Conservation (phyloP, 768 basidiomycete genomes). For the Coprinopsis sp. region DNA sequence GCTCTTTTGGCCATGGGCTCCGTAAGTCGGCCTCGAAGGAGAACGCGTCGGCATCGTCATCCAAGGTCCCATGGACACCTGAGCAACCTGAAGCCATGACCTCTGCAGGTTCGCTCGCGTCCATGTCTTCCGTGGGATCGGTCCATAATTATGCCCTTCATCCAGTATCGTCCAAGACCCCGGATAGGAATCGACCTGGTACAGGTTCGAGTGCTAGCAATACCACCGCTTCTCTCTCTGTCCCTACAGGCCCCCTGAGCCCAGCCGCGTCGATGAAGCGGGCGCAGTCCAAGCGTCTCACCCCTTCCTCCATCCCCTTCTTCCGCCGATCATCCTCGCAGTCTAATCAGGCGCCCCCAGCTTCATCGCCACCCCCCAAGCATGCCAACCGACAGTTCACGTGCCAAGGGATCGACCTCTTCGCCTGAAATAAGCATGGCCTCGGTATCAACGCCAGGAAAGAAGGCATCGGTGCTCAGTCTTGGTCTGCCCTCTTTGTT, state of each 20-base stretch:
- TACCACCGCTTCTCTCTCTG: slow-evolving; percentile 49
- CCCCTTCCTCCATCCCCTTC: slow-evolving; percentile 91
- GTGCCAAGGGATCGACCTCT: slow-evolving; percentile 41
- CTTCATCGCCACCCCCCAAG: slow-evolving; percentile 53
- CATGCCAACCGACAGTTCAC: slow-evolving; percentile 38
- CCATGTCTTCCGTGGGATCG: slow-evolving; percentile 71
- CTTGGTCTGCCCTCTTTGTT: slow-evolving; percentile 77
- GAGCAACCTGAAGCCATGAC: slow-evolving; percentile 72
- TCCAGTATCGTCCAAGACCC: slow-evolving; percentile 52
- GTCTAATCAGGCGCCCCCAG: slow-evolving; percentile 63
- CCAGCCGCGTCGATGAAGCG: slow-evolving; percentile 67
- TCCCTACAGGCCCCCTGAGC: slow-evolving; percentile 61
- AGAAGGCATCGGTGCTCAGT: slow-evolving; percentile 81
- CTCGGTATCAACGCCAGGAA: slow-evolving; percentile 54
- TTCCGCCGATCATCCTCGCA: slow-evolving; percentile 90
- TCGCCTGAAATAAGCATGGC: slow-evolving; percentile 52
- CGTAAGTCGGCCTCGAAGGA: slow-evolving; percentile 72
- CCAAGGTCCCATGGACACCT: slow-evolving; percentile 59
- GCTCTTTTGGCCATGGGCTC: slow-evolving; percentile 60
- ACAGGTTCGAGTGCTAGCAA: slow-evolving; percentile 76
- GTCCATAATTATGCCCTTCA: slow-evolving; percentile 40
- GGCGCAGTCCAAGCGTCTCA: slow-evolving; percentile 73
- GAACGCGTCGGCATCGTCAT: slow-evolving; percentile 41
- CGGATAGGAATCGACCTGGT: slow-evolving; percentile 65
- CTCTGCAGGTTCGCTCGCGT: slow-evolving; percentile 72